Percentiles rank a stretch among this genome's conserved stretches.
These are phyloP conservation scores for Pseudonectria foliicola DNA, from an alignment of 2,329 filamentous ascomycete species.

Conservation along the genomic window DNA sequence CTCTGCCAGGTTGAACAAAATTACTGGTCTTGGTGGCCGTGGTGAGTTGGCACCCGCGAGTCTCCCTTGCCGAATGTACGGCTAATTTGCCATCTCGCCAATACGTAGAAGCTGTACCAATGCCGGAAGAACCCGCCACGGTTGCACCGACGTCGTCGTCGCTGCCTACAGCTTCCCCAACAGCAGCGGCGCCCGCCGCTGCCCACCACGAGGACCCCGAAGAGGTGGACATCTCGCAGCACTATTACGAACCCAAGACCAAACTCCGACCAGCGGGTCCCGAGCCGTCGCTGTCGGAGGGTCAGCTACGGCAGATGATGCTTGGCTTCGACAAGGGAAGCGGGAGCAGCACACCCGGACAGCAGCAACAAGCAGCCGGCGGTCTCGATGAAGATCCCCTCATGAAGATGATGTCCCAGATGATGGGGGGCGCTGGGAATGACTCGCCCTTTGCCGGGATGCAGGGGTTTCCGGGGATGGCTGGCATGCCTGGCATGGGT, in stretches of 20 bases:
- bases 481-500: conserved; percentile 30
- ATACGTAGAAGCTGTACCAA: conserved; percentile 7
- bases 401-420: conserved; percentile 67
- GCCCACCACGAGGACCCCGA: conserved; percentile 55
- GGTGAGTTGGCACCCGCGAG: background rate
- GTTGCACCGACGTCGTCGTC: conserved; percentile 28
- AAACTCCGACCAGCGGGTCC: conserved; percentile 23
- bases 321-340: conserved; percentile 42
- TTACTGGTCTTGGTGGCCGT: conserved; percentile 58
- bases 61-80: background rate
- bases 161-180: conserved; percentile 21
- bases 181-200: conserved; percentile 21
- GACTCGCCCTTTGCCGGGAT: conserved; percentile 27
- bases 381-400: conserved; percentile 27
- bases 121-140: conserved; percentile 14
- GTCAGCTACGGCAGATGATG: conserved; percentile 59
- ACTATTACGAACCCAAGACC: conserved; percentile 54
- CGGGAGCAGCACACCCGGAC: conserved; percentile 15
- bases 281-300: conserved; percentile 41
- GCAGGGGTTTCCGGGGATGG: conserved; percentile 25
- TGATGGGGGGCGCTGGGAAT: conserved; percentile 45
- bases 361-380: conserved; percentile 15
- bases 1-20: conserved; percentile 63
- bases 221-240: conserved; percentile 72
- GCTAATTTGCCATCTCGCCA: background rate